These are phyloP conservation scores for Cryptosporidium sp. DNA, from an alignment of 169 alveolate species.

Conservation along the genomic window DNA sequence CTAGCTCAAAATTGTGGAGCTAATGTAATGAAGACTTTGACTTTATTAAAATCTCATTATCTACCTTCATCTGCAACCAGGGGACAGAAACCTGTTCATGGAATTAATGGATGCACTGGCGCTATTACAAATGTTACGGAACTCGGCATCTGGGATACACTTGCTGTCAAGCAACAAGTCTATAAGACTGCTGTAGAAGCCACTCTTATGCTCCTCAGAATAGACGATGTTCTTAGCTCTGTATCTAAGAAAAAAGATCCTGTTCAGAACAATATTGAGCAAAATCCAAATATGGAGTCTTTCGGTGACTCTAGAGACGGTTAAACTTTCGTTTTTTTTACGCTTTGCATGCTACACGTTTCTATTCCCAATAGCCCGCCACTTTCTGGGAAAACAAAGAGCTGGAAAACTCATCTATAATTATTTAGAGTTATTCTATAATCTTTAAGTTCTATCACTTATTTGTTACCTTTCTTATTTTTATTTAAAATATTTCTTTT, in stretches of 20 bases:
- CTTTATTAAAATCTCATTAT: slow-evolving; percentile 20
- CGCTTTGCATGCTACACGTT: background rate
- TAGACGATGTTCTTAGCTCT: slow-evolving; percentile 96
- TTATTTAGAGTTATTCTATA: background rate
- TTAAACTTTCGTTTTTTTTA: background rate
- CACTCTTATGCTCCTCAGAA: slow-evolving; percentile 94
- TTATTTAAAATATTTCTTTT: background rate
- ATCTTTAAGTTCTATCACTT: background rate
- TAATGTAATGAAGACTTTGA: slow-evolving; percentile 89
- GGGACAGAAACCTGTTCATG: slow-evolving; percentile 68
- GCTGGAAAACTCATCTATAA: background rate
- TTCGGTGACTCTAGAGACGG: slow-evolving; percentile 76
- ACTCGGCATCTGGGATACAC: slow-evolving; percentile 92
- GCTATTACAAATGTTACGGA: slow-evolving; percentile 89
- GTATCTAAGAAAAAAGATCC: slow-evolving; percentile 83
- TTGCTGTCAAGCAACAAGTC: slow-evolving; percentile 95
- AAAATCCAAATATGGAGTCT: slow-evolving; percentile 43
- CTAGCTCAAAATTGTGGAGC: slow-evolving; percentile 99
- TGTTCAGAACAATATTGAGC: slow-evolving; percentile 27
- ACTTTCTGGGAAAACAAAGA: background rate
- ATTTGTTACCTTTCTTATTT: background rate
- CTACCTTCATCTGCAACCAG: background rate
- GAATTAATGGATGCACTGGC: slow-evolving; percentile 97
- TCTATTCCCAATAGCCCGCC: background rate
- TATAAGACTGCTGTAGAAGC: slow-evolving; percentile 97